Evolutionary conservation across 2,329 filamentous ascomycete species (phyloP), one percentile per base, ranked within the genome.

Genomic region (Cercospora sp.): DNA sequence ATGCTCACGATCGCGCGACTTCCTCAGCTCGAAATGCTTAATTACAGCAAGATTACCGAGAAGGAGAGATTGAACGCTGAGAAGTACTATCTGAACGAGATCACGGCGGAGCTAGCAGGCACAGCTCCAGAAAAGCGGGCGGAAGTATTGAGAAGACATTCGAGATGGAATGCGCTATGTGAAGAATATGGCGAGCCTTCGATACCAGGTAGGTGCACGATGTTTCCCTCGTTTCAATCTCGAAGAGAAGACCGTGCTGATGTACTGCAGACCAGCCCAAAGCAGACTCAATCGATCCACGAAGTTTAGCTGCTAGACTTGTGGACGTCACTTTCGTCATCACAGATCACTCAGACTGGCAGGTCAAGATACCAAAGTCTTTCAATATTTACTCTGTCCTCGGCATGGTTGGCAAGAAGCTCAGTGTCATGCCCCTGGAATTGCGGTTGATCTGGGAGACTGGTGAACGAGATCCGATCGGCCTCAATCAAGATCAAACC

Each of bases 11-110:
- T 97, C 28, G 92, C 90, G 30, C 91, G 93, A 2, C 83, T 97
- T 1, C 85, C 86, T 1, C 81, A 82, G 1, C 85, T 98, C 9
- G 85, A 85, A 63, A 84, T 83, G 0, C 85, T 97, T 31, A 95
- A 95, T 77, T 93, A 91, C 77, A 89, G 80, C 68, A 79, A 78
- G 16, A 89, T 98, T 73, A 89, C 89, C 0, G 73, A 83, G 1
- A 87, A 90, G 51, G 94, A 98, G 78, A 88, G 94, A 18, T 85
- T 88, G 64, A 95, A 98, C 75, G 93, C 93, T 4, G 95, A 98
- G 74, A 90, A 94, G 75, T 99, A 97, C 78, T 99, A 99, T 78
- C 87, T 98, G 10, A 92, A 90, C 0, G 87, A 91, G 64, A 95
- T 97, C 67, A 91, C 87, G 10, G 89, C 89, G 70, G 91, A 95